phyloP scores from a whole-genome alignment of 192 early-diverging fungal species.

The Linnemannia hyalina region DNA sequence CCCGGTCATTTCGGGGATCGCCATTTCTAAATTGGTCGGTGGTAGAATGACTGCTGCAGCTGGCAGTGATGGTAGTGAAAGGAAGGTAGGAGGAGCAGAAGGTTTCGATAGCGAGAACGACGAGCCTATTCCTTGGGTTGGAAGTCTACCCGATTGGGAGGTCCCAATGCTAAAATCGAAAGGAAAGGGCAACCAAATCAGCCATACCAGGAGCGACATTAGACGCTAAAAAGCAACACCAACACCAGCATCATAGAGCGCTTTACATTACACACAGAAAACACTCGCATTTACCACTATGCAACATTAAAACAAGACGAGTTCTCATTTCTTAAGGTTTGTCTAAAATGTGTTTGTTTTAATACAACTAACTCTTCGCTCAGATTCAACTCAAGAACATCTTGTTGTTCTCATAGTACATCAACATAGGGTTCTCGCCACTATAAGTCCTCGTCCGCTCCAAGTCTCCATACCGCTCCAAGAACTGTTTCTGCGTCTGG shows the following conservation, averaged over 20 bases:
- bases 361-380: not conserved
- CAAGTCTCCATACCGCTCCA: conserved; percentile 81
- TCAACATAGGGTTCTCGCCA: conserved; percentile 96
- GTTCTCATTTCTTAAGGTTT: too few species aligned
- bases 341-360: not conserved
- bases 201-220: not conserved
- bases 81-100: not conserved
- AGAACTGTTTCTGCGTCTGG: conserved; percentile 85
- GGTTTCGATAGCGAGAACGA: not conserved
- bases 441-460: conserved; percentile 80
- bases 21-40: conserved; percentile 5
- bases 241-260: too few species aligned
- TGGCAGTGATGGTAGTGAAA: not conserved
- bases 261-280: too few species aligned
- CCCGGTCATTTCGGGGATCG: conserved; percentile 31
- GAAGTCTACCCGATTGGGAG: not conserved
- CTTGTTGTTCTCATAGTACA: conserved; percentile 93
- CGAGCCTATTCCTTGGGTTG: not conserved
- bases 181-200: not conserved
- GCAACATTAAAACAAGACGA: too few species aligned
- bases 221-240: too few species aligned
- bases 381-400: conserved; percentile 66
- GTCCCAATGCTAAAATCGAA: not conserved
- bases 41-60: not conserved
- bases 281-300: too few species aligned